Percentiles rank a stretch among this genome's conserved stretches.
Conservation (phyloP, 148 eudicot genomes). For the Rhododendron vialii region DNA sequence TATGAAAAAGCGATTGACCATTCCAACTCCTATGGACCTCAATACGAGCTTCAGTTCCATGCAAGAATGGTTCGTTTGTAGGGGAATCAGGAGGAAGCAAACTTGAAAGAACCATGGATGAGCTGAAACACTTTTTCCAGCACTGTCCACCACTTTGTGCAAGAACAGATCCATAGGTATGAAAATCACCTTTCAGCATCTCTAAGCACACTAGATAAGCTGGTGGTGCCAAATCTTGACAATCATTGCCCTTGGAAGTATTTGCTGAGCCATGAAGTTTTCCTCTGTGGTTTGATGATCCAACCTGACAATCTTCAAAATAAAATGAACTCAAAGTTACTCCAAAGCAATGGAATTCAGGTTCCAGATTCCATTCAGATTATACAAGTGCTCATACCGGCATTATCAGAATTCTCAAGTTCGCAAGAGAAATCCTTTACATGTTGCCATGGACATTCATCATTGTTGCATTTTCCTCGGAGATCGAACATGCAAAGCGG, state of each 20-base stretch:
- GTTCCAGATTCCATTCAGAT: neutral
- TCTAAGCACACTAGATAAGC: constrained; percentile 53
- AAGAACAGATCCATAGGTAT: constrained; percentile 26
- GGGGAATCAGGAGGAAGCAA: constrained; percentile 34
- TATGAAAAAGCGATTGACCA: constrained; percentile 43
- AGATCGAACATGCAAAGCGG: constrained; percentile 79
- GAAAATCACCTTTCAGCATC: constrained; percentile 40
- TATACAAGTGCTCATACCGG: constrained; percentile 23
- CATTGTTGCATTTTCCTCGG: constrained; percentile 71
- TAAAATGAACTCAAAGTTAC: constrained; percentile 3
- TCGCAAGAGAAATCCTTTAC: constrained; percentile 30
- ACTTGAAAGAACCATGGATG: constrained; percentile 50
- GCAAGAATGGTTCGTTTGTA: constrained; percentile 47
- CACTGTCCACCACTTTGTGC: constrained; percentile 25
- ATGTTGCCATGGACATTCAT: constrained; percentile 77
- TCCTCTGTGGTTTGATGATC: constrained; percentile 14
- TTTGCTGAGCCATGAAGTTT: constrained; percentile 12
- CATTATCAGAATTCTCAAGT: constrained; percentile 20
- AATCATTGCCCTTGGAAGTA: constrained; percentile 15
- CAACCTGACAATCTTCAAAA: constrained; percentile 40
- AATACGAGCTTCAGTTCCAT: constrained; percentile 52
- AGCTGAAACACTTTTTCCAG: constrained; percentile 44
- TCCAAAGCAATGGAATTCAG: neutral
- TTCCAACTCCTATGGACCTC: constrained; percentile 43
- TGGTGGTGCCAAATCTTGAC: constrained; percentile 42